These are phyloP conservation scores for Balamuthia mandrillaris DNA, from an alignment of 208 protist genomes.

Conservation along the genomic window DNA sequence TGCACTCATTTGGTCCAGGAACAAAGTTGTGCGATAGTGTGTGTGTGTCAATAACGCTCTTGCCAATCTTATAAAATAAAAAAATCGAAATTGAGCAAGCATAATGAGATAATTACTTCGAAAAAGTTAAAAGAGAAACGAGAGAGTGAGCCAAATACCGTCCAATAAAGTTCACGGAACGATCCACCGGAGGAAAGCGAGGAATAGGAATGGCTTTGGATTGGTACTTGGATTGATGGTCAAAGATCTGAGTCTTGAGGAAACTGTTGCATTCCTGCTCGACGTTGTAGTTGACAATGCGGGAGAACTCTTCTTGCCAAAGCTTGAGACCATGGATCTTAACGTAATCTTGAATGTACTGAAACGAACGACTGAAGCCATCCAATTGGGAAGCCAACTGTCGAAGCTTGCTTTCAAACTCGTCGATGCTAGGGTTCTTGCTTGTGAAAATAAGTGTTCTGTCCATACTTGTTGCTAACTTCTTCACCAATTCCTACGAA, in stretches of 20 bases:
- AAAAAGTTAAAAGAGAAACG: not conserved
- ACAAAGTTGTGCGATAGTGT: constrained; percentile 75
- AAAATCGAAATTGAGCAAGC: not conserved
- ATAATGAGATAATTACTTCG: not conserved
- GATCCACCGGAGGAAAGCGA: constrained; percentile 70
- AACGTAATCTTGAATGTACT: constrained; percentile 95
- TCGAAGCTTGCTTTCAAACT: constrained; percentile 71
- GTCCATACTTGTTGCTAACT: constrained; percentile 59
- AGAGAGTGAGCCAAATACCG: constrained; percentile 56
- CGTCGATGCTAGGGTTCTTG: constrained; percentile 64
- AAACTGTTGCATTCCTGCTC: constrained; percentile 94
- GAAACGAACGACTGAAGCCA: constrained; percentile 87
- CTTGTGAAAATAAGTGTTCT: constrained; percentile 55
- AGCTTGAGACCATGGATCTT: constrained; percentile 92
- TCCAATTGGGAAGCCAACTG: constrained; percentile 76
- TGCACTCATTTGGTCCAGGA: constrained; percentile 75
- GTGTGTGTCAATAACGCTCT: constrained; percentile 85
- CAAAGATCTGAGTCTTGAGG: constrained; percentile 84
- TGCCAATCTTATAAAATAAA: constrained; percentile 61
- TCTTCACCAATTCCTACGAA: constrained; percentile 63
- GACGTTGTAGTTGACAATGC: constrained; percentile 92
- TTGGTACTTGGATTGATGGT: constrained; percentile 79
- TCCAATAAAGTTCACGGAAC: constrained; percentile 81
- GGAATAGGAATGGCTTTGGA: constrained; percentile 88
- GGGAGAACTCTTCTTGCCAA: constrained; percentile 93